Conservation (phyloP, 108 stramenopile species). For the Nannochloropsis gaditana region DNA sequence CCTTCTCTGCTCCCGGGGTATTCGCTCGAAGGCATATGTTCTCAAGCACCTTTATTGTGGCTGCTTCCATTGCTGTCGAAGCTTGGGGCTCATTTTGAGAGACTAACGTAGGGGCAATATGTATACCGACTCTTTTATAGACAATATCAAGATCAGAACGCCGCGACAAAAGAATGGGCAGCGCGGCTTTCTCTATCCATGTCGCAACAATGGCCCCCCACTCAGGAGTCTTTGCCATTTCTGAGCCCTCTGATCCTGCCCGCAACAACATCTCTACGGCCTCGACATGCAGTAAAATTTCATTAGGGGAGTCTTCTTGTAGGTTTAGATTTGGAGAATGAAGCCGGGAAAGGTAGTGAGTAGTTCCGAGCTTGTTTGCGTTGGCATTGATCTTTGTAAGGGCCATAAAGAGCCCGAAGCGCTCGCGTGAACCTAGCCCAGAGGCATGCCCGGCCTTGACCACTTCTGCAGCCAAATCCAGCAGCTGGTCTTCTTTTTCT, state of each 20-base stretch:
- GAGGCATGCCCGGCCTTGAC: slow-evolving; percentile 10
- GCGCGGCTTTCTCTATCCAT: not conserved
- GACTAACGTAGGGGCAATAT: not conserved
- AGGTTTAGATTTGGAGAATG: not conserved
- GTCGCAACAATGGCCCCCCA: not conserved
- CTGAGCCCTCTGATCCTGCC: not conserved
- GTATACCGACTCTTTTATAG: not conserved
- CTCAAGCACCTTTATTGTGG: not conserved
- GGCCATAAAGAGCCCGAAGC: not conserved
- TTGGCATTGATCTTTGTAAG: not conserved
- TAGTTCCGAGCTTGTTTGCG: not conserved
- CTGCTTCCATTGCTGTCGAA: not conserved
- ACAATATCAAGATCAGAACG: not conserved
- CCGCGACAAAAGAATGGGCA: not conserved
- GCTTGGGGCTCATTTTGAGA: not conserved
- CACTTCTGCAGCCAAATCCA: not conserved
- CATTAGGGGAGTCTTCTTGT: not conserved
- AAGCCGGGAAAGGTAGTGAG: not conserved
- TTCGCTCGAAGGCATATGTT: not conserved
- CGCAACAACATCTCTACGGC: not conserved
- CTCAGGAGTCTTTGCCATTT: not conserved
- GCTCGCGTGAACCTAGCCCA: not conserved
- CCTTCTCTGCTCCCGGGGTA: not conserved
- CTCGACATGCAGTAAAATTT: not conserved
- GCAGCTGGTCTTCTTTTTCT: not conserved